These are phyloP conservation scores for Pyronema omphalodes DNA, from an alignment of 495 filamentous ascomycete genomes.

Conservation along the genomic window DNA sequence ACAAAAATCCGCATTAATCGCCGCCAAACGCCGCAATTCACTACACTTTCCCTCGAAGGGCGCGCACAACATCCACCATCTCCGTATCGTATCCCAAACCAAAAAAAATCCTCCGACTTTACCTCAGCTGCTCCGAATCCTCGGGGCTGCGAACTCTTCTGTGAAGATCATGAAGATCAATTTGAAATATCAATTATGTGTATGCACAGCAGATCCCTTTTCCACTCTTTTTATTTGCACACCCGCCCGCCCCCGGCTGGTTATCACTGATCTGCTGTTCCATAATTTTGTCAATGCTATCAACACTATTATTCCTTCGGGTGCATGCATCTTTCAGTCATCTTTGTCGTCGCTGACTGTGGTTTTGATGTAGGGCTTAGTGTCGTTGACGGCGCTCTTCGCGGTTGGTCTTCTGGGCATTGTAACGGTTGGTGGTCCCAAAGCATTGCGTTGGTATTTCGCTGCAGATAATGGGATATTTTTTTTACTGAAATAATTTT, in stretches of 20 bases:
- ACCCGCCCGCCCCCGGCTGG: background rate
- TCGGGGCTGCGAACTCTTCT: background rate
- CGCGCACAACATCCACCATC: background rate
- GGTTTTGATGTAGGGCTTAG: conserved; percentile 24
- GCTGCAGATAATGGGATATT: conserved; percentile 26
- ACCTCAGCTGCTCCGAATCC: background rate
- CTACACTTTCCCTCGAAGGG: background rate
- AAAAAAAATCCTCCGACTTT: background rate
- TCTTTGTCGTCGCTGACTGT: background rate
- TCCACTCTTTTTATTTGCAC: background rate
- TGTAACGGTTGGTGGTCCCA: conserved; percentile 34
- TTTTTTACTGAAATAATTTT: background rate
- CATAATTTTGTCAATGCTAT: background rate
- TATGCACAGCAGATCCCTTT: background rate
- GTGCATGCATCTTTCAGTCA: background rate
- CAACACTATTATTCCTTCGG: background rate
- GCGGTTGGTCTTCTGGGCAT: conserved; percentile 44
- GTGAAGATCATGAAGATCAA: conserved; percentile 5
- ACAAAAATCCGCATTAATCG: background rate
- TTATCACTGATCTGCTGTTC: background rate
- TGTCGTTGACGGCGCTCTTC: conserved; percentile 39
- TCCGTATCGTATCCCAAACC: background rate
- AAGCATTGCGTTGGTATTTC: conserved; percentile 34
- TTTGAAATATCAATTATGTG: conserved; percentile 9
- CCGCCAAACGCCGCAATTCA: background rate